Evolutionary conservation across 2,329 filamentous ascomycete species (phyloP).

Genomic region (Knoxdaviesia proteae): DNA sequence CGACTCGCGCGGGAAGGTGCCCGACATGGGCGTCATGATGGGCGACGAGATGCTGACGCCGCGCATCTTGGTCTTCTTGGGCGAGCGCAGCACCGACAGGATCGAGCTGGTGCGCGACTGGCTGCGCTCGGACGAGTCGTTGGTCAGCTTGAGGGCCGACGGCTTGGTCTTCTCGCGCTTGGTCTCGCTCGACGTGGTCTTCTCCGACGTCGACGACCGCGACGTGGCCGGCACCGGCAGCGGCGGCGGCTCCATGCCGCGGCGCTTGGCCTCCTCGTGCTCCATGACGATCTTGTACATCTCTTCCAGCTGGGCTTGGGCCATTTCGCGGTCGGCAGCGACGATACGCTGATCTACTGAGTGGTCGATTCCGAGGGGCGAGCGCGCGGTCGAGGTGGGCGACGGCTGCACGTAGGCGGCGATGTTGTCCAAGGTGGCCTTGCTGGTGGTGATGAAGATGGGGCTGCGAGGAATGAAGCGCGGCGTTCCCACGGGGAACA

Average conservation of each 20-base stretch:
- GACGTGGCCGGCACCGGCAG: conserved; percentile 1
- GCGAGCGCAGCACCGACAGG: conserved; percentile 39
- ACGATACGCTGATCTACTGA: conserved; percentile 63
- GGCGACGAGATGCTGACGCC: conserved; percentile 41
- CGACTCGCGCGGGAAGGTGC: conserved; percentile 32
- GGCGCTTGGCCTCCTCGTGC: conserved; percentile 51
- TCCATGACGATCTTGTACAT: conserved; percentile 87
- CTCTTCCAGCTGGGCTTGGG: conserved; percentile 67
- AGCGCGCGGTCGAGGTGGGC: conserved; percentile 21
- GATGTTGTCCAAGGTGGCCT: conserved; percentile 8
- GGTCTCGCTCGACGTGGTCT: conserved; percentile 3
- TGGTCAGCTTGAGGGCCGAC: conserved; percentile 24
- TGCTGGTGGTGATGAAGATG: conserved; percentile 6
- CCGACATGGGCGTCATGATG: conserved; percentile 42
- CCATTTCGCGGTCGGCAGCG: conserved; percentile 50
- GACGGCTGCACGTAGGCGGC: conserved; percentile 11
- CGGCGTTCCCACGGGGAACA: conserved; percentile 4
- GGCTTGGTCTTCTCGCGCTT: conserved; percentile 29
- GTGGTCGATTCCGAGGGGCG: conserved; percentile 39
- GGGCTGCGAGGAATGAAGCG: conserved; percentile 8
- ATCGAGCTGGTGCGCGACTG: conserved; percentile 38
- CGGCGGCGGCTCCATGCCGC: conserved; percentile 17
- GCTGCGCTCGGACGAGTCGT: conserved; percentile 22
- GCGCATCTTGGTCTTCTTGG: conserved; percentile 29
- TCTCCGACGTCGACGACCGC: background rate